Base-by-base conservation (phyloP, 1,139 yeast species). In the Blastobotrys apis region DNA sequence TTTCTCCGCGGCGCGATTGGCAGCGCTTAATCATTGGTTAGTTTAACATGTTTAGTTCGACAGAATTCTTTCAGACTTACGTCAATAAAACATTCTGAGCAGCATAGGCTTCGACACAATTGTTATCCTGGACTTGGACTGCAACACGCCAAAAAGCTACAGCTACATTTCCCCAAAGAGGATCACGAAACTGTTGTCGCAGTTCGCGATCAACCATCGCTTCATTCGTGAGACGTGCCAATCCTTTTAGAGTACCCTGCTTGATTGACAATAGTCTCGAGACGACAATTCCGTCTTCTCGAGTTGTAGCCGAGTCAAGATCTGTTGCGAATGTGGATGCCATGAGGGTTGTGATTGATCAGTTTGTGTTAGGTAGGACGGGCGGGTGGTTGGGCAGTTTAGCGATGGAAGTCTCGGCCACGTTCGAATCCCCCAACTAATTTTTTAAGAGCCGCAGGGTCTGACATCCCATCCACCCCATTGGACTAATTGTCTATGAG, bases 1-100 rank as follows among this genome's bases (percentile, higher is more conserved):
- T 10, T 68, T 60, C 48, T 80, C 87, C 0, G 87, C 83, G 23
- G 78, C 77, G 41, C 87, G 67, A 49, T 80, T 80, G 25, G 50
- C 42, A 19, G 50, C 49, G 3, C 51, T 50, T 17, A n/a, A 15
- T 23, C 5, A 20, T 21, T 33, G 16, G 46, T 47, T 37, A 42
- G 48, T 9, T 3, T n/a, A 10, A 4, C 19, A 5, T 33, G 8
- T 21, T 21, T 33, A n/a, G n/a, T n/a, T n/a, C n/a, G n/a, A n/a
- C n/a, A n/a, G n/a, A n/a, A n/a, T 5, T 6, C 5, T 20, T 35
- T 5, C 5, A 16, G 13, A 53, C 56, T 16, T 45, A 53, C 50
- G 53, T 49, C 30, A 60, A 49, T 33, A 60, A 45, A 20, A 47
- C 43, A 37, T 60, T 60, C 48, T 60, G 63, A 4, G 55, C 54